Base-by-base conservation (phyloP, 371 early-diverging fungal genomes). In the Batkoa obscura region DNA sequence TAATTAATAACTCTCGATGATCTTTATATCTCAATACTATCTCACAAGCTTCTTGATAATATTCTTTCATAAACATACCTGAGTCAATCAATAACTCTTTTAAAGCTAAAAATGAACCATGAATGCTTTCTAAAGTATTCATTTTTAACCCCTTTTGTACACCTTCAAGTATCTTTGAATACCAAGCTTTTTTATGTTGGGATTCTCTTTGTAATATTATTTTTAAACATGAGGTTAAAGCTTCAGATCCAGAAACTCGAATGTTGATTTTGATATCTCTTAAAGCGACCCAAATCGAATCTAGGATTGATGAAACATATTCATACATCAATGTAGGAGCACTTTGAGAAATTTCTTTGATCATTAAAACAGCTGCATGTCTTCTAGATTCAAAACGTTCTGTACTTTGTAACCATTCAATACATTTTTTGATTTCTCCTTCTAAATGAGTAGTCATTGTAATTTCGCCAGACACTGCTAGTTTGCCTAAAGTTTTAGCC, bases 241-340 rank as follows among this genome's bases (percentile, higher is more conserved):
- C 84, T 37, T 90, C 87, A 4, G 86, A 87, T 0, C 90, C 94
- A n/a, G 84, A 82, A 56, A 86, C 86, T 50, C 94, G 76, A 36
- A 67, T 55, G 3, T 60, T 65, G 50, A 81, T 75, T 60, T 86
- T 83, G 2, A 79, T 69, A 68, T 97, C 96, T 30, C 88, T 69
- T 55, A 95, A 66, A 3, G 88, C 88, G 9, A 81, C 69, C 91
- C 93, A 90, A 17, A 95, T 78, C 37, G 83, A 65, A 3, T 92
- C 88, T 13, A 97, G 68, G 38, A 94, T 87, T 49, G 87, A 83
- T 9, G 79, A 72, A 1, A 91, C 82, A 63, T 84, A 86, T 1
- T 81, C 74, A 64, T 87, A 90, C 34, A 94, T 80, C 30, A 90
- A 64, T 15, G 88, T 86, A 30, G 92, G 88, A 1, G 90, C 84